phyloP scores from a whole-genome alignment of 306 rosid species.

The Ziziphus jujuba region DNA sequence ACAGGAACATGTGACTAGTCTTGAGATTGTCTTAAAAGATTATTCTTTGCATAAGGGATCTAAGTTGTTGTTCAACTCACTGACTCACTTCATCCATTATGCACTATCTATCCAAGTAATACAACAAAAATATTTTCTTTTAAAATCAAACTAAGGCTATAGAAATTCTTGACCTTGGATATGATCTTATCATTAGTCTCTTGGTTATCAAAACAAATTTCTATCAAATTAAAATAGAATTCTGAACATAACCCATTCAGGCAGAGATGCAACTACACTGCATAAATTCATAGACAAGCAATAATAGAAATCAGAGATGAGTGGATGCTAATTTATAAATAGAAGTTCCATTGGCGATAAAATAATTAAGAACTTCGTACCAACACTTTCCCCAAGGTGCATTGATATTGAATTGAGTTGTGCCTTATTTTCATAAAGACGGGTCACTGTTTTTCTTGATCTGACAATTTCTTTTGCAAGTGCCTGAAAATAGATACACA shows the following conservation, averaged over 20 bases:
- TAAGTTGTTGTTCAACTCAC: constrained; percentile 1
- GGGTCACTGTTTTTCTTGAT: constrained; percentile 86
- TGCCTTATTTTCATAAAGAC: constrained; percentile 90
- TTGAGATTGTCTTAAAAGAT: neutral
- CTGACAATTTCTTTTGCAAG: constrained; percentile 90
- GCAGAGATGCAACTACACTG: neutral
- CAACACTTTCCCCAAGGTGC: constrained; percentile 99
- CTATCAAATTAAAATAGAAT: too few relatives aligned
- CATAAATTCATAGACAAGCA: constrained; percentile 2
- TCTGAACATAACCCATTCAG: too few relatives aligned
- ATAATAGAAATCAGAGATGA: neutral
- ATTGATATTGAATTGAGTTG: constrained; percentile 95
- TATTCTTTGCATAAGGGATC: neutral
- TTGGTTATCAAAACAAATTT: too few relatives aligned
- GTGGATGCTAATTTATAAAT: neutral
- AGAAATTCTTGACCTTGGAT: too few relatives aligned
- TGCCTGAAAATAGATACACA: constrained; percentile 43
- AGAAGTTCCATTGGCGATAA: neutral
- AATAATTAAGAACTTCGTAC: constrained; percentile 43
- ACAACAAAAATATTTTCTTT: neutral
- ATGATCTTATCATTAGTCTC: neutral
- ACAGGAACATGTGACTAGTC: neutral
- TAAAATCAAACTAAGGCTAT: neutral
- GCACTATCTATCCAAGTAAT: neutral
- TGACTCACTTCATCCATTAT: neutral